Conservation (phyloP, 805 yeast genomes). For the Candida andamanensis region DNA sequence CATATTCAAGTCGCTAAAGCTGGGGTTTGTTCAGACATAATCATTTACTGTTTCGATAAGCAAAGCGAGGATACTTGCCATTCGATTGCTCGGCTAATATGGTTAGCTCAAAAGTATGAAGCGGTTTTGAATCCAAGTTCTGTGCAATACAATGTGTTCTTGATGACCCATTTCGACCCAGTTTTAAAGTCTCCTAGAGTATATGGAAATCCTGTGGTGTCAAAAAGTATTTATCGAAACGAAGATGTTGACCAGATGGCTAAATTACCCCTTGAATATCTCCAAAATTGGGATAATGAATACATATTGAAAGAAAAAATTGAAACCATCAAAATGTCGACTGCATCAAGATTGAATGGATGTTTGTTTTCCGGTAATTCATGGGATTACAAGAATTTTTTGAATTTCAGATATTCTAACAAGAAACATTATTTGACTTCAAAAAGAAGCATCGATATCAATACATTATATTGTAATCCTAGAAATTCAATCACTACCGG, state of each 20-base stretch:
- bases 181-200: not conserved
- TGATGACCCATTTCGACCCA: not conserved
- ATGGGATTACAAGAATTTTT: constrained; percentile 55
- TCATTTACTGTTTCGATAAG: constrained; percentile 61
- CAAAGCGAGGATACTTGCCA: constrained; percentile 5
- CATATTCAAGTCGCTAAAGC: constrained; percentile 81
- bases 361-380: constrained; percentile 81
- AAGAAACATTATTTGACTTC: constrained; percentile 6
- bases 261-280: constrained; percentile 6
- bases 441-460: constrained; percentile 5
- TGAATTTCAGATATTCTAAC: constrained; percentile 11
- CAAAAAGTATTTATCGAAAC: constrained; percentile 7
- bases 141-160: not conserved
- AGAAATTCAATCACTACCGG: constrained; percentile 43
- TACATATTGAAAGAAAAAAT: constrained; percentile 67
- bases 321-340: constrained; percentile 81
- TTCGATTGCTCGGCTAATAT: constrained; percentile 29
- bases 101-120: constrained; percentile 34
- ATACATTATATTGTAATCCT: constrained; percentile 41
- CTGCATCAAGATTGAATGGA: constrained; percentile 55
- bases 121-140: constrained; percentile 1
- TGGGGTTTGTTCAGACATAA: constrained; percentile 66
- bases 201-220: not conserved
- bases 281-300: constrained; percentile 55
- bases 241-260: constrained; percentile 9